These are phyloP conservation scores for Blastocystis sp. DNA, from an alignment of 352 stramenopile species.

Conservation along the genomic window DNA sequence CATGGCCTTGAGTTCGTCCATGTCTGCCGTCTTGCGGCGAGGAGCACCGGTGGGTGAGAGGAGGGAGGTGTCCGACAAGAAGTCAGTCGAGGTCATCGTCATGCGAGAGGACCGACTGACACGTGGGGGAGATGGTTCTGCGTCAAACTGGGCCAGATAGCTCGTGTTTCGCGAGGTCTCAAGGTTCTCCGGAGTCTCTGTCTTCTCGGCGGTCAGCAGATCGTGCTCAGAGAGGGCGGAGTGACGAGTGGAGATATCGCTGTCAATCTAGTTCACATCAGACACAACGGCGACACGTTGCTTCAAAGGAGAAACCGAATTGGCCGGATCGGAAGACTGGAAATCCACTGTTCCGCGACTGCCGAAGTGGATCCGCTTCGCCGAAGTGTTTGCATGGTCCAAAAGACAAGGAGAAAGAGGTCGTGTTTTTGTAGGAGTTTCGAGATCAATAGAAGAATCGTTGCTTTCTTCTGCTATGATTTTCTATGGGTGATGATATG, in stretches of 20 bases:
- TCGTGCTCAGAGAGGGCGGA: slow-evolving; percentile 2
- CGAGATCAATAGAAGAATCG: not conserved
- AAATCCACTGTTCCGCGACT: slow-evolving; percentile 8
- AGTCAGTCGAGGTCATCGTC: not conserved
- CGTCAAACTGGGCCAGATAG: slow-evolving; percentile 27
- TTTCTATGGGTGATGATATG: not conserved
- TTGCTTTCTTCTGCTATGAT: not conserved
- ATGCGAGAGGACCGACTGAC: not conserved
- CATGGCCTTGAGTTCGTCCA: slow-evolving; percentile 5
- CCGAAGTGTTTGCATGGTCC: not conserved
- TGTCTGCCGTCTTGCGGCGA: not conserved
- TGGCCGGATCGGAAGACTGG: not conserved
- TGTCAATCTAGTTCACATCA: not conserved
- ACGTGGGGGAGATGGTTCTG: not conserved
- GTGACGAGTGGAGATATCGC: not conserved
- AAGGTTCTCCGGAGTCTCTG: not conserved
- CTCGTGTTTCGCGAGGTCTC: slow-evolving; percentile 33
- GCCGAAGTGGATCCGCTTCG: slow-evolving; percentile 20
- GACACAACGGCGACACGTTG: not conserved
- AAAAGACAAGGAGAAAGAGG: not conserved
- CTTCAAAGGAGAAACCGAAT: not conserved
- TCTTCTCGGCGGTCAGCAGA: not conserved
- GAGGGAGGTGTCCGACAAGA: not conserved
- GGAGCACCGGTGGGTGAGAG: not conserved
- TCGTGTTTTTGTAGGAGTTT: not conserved